Conservation (phyloP, 768 basidiomycete genomes). For the Serendipita sp. region DNA sequence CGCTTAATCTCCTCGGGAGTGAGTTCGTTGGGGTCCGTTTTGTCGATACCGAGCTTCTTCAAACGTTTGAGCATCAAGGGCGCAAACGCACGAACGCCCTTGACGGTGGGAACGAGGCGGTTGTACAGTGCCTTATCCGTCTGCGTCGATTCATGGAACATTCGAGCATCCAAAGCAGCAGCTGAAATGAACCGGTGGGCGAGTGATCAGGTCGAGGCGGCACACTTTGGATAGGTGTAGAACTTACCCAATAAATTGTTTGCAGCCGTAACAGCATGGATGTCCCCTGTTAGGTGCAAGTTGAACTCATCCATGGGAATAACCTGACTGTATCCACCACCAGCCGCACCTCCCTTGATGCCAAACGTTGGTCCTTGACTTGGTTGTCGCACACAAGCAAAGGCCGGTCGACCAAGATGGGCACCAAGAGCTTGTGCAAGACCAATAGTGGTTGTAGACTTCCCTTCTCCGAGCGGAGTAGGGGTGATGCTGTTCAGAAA, state of each 20-base stretch:
- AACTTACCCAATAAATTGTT: constrained; percentile 80
- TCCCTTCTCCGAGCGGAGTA: constrained; percentile 93
- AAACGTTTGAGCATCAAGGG: constrained; percentile 94
- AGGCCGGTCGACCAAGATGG: constrained; percentile 79
- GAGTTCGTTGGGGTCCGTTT: constrained; percentile 81
- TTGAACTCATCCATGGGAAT: constrained; percentile 99
- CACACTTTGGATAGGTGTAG: background rate
- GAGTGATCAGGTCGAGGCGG: background rate
- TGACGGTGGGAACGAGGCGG: constrained; percentile 83
- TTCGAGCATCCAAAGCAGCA: constrained; percentile 89
- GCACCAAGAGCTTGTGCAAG: constrained; percentile 93
- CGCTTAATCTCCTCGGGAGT: constrained; percentile 82
- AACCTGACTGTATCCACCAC: constrained; percentile 95
- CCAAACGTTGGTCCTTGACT: constrained; percentile 98
- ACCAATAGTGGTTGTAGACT: constrained; percentile 96
- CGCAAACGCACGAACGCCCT: constrained; percentile 87
- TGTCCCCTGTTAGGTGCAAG: constrained; percentile 89
- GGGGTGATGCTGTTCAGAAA: constrained; percentile 62
- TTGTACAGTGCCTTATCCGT: constrained; percentile 88
- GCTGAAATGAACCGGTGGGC: constrained; percentile 29
- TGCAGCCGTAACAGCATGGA: constrained; percentile 93
- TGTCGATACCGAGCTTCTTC: constrained; percentile 86
- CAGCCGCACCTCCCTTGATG: constrained; percentile 97
- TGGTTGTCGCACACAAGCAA: constrained; percentile 95
- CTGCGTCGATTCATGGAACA: constrained; percentile 95